Percentiles rank a stretch among this genome's conserved stretches.
phyloP scores from a whole-genome alignment of 371 early-diverging fungal species.

The Mucor velutinosus region DNA sequence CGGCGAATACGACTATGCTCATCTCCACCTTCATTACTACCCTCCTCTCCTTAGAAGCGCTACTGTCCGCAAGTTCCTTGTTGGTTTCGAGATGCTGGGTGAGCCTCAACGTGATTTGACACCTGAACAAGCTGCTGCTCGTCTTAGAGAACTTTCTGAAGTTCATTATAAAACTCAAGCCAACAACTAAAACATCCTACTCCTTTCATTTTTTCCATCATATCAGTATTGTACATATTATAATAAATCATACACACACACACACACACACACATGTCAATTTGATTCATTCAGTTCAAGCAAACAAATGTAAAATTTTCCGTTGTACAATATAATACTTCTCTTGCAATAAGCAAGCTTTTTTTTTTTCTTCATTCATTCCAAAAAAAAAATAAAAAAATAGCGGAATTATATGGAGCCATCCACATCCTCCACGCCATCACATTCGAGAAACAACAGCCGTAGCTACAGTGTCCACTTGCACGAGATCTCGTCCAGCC shows the following conservation, averaged over 20 bases:
- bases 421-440: not conserved
- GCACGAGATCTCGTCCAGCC: not conserved
- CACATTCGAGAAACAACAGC: not conserved
- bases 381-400: not conserved
- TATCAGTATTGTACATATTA: constrained; percentile 10
- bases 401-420: constrained; percentile 1
- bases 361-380: not conserved
- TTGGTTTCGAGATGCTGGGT: constrained; percentile 95
- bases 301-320: constrained; percentile 2
- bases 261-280: not conserved
- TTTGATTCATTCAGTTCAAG: not conserved
- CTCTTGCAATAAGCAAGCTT: not conserved
- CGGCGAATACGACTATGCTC: constrained; percentile 53
- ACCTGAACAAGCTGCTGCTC: constrained; percentile 84
- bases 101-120: constrained; percentile 95
- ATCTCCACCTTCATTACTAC: constrained; percentile 94
- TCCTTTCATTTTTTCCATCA: not conserved
- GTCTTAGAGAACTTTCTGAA: constrained; percentile 57
- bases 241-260: not conserved
- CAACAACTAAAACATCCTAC: not conserved
- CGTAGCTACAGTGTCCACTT: not conserved
- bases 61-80: constrained; percentile 91
- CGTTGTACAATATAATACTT: not conserved
- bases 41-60: constrained; percentile 90
- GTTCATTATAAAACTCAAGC: constrained; percentile 60